Evolutionary conservation across 768 basidiomycete species (phyloP), one percentile per base, ranked within the genome.

Genomic region (Psilocybe cubensis): DNA sequence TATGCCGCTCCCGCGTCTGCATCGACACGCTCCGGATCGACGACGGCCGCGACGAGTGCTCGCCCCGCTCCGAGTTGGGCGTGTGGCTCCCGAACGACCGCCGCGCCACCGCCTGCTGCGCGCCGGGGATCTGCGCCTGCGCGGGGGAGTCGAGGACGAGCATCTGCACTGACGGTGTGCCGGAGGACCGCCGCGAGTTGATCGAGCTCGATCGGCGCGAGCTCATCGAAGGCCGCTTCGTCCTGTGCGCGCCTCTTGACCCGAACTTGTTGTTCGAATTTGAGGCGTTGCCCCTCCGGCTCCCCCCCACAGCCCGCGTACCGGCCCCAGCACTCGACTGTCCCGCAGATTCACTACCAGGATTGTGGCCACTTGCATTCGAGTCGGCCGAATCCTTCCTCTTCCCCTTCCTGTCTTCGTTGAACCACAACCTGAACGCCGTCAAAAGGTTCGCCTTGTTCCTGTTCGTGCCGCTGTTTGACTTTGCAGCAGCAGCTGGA

Each of bases 131-230:
- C 31, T 33, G 82, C 12, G 85, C 74, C 66, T 84, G 79, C n/a
- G n/a, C n/a, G 3, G 84, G 82, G 8, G 85, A 86, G 54, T 87
- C 89, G 33, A 90, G 66, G n/a, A 81, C 62, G 10, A 80, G 58
- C 70, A 82, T 73, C 56, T 83, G 82, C 21, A 77, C 74, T 12
- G 80, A 81, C 17, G 46, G 46, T 21, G 80, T 70, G 18, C 76
- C 76, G n/a, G 81, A 83, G 0, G 82, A 83, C 38, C 94, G 78
- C 31, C 89, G 79, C 5, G 95, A 97, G 67, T 94, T 95, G 61
- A 95, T 90, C 56, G 92, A 94, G 68, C 92, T 95, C 12, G 94
- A 96, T 24, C 95, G 85, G 45, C 91, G 83, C 21, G 94, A 96
- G 0, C 91, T 91, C 41, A 87, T 74, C 0, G 90, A 89, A 0